Evolutionary conservation across 768 basidiomycete genomes (phyloP), one percentile per base, ranked within the genome.

Genomic region (Pleurotus giganteus): DNA sequence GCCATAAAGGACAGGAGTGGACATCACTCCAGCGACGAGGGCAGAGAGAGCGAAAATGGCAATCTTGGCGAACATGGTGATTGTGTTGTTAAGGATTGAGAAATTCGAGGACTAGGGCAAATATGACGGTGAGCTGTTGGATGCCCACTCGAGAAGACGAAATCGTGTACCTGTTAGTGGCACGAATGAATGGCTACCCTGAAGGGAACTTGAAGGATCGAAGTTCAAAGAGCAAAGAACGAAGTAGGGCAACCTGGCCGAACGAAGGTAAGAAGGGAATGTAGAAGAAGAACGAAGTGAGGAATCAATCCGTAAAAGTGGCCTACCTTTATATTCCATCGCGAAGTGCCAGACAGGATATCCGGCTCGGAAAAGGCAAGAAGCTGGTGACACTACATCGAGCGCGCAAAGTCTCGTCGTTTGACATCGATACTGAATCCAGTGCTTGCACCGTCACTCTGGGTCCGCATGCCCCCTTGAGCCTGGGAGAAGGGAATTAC

Each of bases 221-320:
- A 45, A 51, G 34, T 51, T 47, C 46, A 37, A 51, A 19, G 55
- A 51, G 17, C n/a, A 55, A 55, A 46, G 45, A 55, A 45, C 34
- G 34, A 55, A 51, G 24, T 24, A 2, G 49, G 55, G 55, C 55
- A 36, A 50, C 55, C 55, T 51, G 55, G 55, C 55, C 55, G 29
- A 45, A 43, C 9, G 50, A 15, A 21, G 49, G 49, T 24, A 23
- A 13, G 29, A 56, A 43, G 29, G 50, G 24, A 27, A 17, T 13
- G 32, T 21, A 55, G 28, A 31, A 17, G 46, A 28, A 47, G 46
- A 47, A 47, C 46, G 49, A 51, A 51, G 49, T 51, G 49, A 51
- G 49, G 49, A 51, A 51, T 37, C 39, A 41, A 36, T 12, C n/a
- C 34, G 5, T 19, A 17, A 23, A 8, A 26, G 21, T 11, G 19